phyloP scores from a whole-genome alignment of 495 filamentous ascomycete species.

The Bacidia gigantensis region DNA sequence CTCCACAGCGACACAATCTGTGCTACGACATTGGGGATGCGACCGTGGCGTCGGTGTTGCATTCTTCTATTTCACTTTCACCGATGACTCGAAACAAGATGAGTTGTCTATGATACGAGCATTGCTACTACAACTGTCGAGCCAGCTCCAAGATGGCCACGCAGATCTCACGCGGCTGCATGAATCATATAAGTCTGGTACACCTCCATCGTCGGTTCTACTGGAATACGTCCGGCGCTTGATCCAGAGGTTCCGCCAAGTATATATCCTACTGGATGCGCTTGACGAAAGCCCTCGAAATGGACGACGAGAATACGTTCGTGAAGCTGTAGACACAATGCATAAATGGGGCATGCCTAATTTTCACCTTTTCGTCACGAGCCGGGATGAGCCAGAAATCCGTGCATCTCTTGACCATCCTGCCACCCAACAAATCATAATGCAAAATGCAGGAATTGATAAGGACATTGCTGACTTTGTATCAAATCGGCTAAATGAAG shows the following conservation, averaged over 20 bases:
- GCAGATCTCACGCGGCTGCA: conserved; percentile 14
- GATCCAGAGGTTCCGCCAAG: conserved; percentile 12
- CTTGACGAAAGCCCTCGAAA: conserved; percentile 18
- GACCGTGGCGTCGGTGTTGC: conserved; percentile 17
- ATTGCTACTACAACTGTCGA: conserved; percentile 25
- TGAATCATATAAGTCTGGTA: conserved; percentile 3
- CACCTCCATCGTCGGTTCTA: conserved; percentile 11
- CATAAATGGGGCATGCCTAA: conserved; percentile 18
- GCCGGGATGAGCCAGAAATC: conserved; percentile 27
- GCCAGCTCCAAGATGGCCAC: conserved; percentile 16
- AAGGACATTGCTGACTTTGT: conserved; percentile 24
- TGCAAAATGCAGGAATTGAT: conserved; percentile 21
- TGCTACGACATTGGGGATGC: conserved; percentile 10
- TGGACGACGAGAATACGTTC: conserved; percentile 17
- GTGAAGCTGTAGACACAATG: conserved; percentile 18
- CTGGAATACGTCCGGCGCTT: conserved; percentile 12
- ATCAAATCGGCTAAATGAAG: conserved; percentile 18
- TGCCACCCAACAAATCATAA: conserved; percentile 9
- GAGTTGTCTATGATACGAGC: conserved; percentile 24
- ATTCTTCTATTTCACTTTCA: conserved; percentile 32
- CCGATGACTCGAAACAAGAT: conserved; percentile 22
- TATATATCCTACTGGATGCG: conserved; percentile 20
- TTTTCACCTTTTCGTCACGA: conserved; percentile 28
- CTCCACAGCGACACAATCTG: conserved; percentile 24
- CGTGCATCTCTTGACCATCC: conserved; percentile 18